Evolutionary conservation across 768 basidiomycete species (phyloP), one percentile per base, ranked within the genome.

Genomic region (Inosperma sp.): DNA sequence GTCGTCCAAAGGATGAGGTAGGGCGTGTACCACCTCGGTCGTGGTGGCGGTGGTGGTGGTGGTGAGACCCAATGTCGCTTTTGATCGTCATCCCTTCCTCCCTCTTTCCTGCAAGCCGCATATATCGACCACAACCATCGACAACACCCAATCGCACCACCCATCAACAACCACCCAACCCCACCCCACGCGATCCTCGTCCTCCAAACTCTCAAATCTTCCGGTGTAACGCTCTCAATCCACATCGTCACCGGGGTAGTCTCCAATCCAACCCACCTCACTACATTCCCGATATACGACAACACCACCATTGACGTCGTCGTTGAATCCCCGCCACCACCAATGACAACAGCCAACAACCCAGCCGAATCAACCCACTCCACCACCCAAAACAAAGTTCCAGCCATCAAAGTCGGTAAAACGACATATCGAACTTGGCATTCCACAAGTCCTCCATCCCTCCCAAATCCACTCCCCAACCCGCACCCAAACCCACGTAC

Each of bases 1-100:
- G 87, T 75, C 6, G 78, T 73, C 80, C 87, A 86, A 61, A 96
- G 89, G 30, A 95, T 69, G 49, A 93, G 71, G 65, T 93, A 96
- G 2, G 90, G 82, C 13, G 93, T 83, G 13, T 93, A 34, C n/a
- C n/a, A n/a, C n/a, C n/a, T n/a, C n/a, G n/a, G n/a, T n/a, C n/a
- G n/a, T n/a, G n/a, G 31, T 16, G 36, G n/a, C n/a, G n/a, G 2
- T 25, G 1, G 17, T 31, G 8, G 9, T 45, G 19, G 5, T 44
- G 3, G 1, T 30, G 17, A 3, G 8, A 8, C 30, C n/a, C 30
- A 31, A n/a, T n/a, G 8, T 31, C 30, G n/a, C n/a, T n/a, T n/a
- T n/a, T n/a, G n/a, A 22, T 35, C 43, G 13, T 27, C 49, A 10
- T 51, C 21, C 17, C 41, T 17, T 26, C 19, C 16, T 30, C 44